Evolutionary conservation across 345 rosid species (phyloP), one percentile per base, ranked within the genome.

Genomic region (Erysimum cheiranthoides): DNA sequence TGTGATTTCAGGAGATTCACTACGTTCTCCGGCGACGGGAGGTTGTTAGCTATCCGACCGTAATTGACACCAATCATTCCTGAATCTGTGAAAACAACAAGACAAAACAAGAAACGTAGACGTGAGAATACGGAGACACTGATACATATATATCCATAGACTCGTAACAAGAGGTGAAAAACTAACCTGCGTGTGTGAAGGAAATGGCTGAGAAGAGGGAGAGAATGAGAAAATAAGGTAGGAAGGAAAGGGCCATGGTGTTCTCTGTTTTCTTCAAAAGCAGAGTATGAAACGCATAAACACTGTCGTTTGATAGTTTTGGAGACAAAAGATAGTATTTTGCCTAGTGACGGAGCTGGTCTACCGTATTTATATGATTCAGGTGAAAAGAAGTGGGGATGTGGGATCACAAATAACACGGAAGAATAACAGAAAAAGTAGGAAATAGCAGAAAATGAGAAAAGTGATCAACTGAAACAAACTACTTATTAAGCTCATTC

Each of bases 11-110:
- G 78, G 21, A 94, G 92, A 58, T 74, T 70, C 51, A 87, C 99
- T 5, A 94, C 97, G 10, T 87, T 80, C 10, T 61, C 70, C 14
- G 97, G 93, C 1, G 88, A 1, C 8, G 97, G 97, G 32, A 90
- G 82, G 68, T 94, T 51, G 84, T 92, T 73, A 5, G 97, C 95
- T 1, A 92, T 52, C 5, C 98, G 80, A 14, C 97, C 97, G 31
- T 90, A 94, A 73, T 94, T 90, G 18, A 94, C 80, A 9, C 97
- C 98, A 45, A 94, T 16, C 8, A 70, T 53, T 3, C 89, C 94
- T 25, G 71, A 75, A 51, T 80, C 91, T 84, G 75, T 52, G 13
- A 5, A 16, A 46, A 61, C 3, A 8, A 5, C 35, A 52, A 77
- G 6, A 0, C 5, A 25, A 49, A 6, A 62, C 12, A 28, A 36